These are phyloP conservation scores for Juglanconis sp. DNA, from an alignment of 2,329 filamentous ascomycete genomes.

Conservation along the genomic window DNA sequence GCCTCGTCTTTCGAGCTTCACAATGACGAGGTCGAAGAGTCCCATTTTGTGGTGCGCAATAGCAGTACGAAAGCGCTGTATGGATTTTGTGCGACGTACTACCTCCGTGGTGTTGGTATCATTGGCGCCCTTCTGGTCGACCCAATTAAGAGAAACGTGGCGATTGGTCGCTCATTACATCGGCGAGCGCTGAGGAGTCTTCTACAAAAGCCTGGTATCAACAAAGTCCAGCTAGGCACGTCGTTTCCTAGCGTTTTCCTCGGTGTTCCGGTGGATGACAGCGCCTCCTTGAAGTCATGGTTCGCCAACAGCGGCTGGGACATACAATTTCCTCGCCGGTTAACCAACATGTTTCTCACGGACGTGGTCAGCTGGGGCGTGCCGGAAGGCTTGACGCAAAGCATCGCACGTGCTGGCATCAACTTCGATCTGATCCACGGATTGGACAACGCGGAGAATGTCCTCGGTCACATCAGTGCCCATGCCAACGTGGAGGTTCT, in stretches of 20 bases:
- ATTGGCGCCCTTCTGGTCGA: conserved; percentile 89
- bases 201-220: conserved; percentile 65
- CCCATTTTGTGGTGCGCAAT: conserved; percentile 90
- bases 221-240: conserved; percentile 77
- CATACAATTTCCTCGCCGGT: conserved; percentile 53
- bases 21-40: conserved; percentile 68
- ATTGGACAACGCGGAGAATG: conserved; percentile 68
- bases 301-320: conserved; percentile 92
- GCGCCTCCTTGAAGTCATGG: conserved; percentile 61
- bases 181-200: conserved; percentile 77
- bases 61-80: conserved; percentile 89
- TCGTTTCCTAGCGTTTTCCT: conserved; percentile 82
- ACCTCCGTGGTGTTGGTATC: conserved; percentile 67
- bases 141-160: conserved; percentile 78
- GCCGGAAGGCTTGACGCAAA: conserved; percentile 73
- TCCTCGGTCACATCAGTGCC: conserved; percentile 71
- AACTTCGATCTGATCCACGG: conserved; percentile 83
- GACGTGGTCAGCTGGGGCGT: conserved; percentile 71
- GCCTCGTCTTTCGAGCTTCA: conserved; percentile 74
- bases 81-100: conserved; percentile 89
- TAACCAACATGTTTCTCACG: conserved; percentile 68
- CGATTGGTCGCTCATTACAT: conserved; percentile 86
- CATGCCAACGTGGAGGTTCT: conserved; percentile 74
- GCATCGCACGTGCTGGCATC: conserved; percentile 68
- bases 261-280: conserved; percentile 66